phyloP scores from a whole-genome alignment of 345 rosid species.

The Eucalyptus albens region DNA sequence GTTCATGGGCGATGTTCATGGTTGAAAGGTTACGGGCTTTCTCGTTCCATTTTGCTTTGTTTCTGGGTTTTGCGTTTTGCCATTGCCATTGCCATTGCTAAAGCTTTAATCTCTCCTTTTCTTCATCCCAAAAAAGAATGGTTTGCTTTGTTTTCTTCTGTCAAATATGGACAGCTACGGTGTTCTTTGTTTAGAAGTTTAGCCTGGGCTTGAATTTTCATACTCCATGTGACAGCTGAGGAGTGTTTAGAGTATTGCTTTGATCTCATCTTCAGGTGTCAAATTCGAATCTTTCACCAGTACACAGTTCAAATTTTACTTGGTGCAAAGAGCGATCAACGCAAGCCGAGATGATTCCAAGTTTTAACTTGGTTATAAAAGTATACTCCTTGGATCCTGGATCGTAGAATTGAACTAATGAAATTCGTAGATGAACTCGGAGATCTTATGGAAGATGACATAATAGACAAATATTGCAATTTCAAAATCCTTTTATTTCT shows the following conservation, averaged over 20 bases:
- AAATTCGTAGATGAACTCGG: background rate
- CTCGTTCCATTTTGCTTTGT: background rate
- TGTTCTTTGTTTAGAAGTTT: background rate
- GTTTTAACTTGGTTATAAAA: background rate
- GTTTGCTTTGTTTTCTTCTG: background rate
- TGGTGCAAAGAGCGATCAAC: background rate
- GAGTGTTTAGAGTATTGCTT: background rate
- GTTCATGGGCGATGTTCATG: background rate
- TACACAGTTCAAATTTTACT: background rate
- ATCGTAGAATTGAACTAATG: too few relatives aligned
- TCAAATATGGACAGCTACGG: background rate
- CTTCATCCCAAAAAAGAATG: background rate
- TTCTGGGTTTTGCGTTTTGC: background rate
- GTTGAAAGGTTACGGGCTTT: background rate
- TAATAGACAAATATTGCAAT: background rate
- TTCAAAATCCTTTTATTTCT: background rate
- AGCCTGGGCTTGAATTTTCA: background rate
- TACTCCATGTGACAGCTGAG: background rate
- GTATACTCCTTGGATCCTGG: background rate
- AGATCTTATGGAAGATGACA: background rate
- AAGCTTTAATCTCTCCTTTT: background rate
- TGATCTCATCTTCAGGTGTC: background rate
- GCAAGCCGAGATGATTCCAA: background rate
- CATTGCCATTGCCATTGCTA: background rate
- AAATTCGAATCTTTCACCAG: background rate